Percentiles rank a stretch among this genome's conserved stretches.
phyloP scores from a whole-genome alignment of 306 rosid species.

The Alnus rubra region DNA sequence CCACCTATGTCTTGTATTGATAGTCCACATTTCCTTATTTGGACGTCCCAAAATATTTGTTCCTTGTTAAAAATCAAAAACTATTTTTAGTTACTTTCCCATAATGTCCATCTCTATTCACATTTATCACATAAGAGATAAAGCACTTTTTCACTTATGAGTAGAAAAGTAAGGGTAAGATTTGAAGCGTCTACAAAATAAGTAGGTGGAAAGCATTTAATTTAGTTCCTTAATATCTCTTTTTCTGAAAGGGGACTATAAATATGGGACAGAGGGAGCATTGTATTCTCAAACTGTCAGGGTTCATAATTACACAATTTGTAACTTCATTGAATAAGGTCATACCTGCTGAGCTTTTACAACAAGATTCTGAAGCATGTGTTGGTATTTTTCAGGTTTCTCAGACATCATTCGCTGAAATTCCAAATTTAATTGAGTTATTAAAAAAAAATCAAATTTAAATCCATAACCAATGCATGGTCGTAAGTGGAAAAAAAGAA shows the following conservation, averaged over 20 bases:
- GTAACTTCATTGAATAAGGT: conserved; percentile 22
- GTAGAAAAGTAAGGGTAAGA: not conserved
- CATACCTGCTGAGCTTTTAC: conserved; percentile 98
- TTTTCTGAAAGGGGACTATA: not conserved
- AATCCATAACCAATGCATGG: conserved; percentile 14
- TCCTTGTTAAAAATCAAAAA: not conserved
- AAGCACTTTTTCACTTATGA: not conserved
- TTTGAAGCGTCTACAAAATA: not conserved
- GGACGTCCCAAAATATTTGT: not conserved
- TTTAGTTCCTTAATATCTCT: not conserved
- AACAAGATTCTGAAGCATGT: conserved; percentile 93
- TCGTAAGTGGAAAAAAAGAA: conserved; percentile 17
- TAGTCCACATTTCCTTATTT: too few relatives aligned
- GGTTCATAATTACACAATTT: conserved; percentile 4
- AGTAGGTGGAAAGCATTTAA: not conserved
- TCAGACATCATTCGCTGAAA: conserved; percentile 96
- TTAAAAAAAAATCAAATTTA: conserved; percentile 15
- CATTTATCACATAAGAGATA: not conserved
- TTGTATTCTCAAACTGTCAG: conserved; percentile 12
- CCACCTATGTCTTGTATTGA: not conserved
- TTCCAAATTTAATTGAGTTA: conserved; percentile 25
- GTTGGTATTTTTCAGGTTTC: conserved; percentile 91
- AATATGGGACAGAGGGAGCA: not conserved
- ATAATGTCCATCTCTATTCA: not conserved
- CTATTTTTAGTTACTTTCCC: not conserved